Evolutionary conservation across 202 grass and related monocot genomes (phyloP), one percentile per base, ranked within the genome.

Genomic region (Elaeis oleifera): DNA sequence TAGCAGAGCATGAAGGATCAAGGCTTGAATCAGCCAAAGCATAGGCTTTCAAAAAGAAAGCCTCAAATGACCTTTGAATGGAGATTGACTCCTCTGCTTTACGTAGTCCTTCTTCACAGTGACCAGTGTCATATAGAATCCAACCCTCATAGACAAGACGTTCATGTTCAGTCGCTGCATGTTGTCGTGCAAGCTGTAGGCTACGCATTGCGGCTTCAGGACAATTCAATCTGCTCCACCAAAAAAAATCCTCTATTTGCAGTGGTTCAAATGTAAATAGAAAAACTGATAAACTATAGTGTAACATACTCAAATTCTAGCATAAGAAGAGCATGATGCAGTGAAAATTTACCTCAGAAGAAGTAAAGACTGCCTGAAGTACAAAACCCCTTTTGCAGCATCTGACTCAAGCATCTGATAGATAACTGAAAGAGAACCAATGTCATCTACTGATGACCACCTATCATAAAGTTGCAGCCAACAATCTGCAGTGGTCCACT

Each of bases 331-430:
- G 36, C 36, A 44, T 44, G 36, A 44, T 44, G 36, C 13, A 44
- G 11, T 44, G 20, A 64, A 60, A 54, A 79, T 4, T 79, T 85
- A 94, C 94, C 94, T 99, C 27, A 99, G 81, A 69, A 99, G 94
- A 65, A 99, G 88, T 75, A 99, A 82, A 87, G 94, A 99, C 66
- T 99, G 94, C 64, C 88, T 84, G 51, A 99, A 99, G 72, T 94
- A 99, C 54, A 99, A 81, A 64, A 99, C 80, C 49, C 94, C 94
- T 77, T 99, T 92, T 58, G 85, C 74, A 57, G 83, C 83, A 82
- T 94, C 88, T 44, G 36, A 89, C 64, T 99, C 88, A n/a, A 99
- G 82, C 94, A 99, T 99, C 77, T 99, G 94, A 79, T 90, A 89
- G 72, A 97, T 97, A 63, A 97, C 94, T 4, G 87, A 89, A 67